A percentile compares a stretch with the other conserved stretches of the same genome.
phyloP scores from a whole-genome alignment of 257 asterid species.

The Plectranthus barbatus region DNA sequence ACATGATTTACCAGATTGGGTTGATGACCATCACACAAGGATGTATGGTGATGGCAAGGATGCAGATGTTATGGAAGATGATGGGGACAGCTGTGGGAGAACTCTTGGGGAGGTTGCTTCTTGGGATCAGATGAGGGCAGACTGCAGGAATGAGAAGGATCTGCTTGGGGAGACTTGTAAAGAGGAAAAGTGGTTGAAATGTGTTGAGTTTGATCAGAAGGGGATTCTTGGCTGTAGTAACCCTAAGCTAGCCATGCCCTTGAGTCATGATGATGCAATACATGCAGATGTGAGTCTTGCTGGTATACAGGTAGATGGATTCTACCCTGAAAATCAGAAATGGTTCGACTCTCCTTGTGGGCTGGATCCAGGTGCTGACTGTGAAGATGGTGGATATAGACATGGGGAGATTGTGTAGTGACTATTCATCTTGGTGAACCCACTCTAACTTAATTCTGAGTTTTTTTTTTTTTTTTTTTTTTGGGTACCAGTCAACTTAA shows the following conservation, averaged over 20 bases:
- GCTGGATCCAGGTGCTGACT: constrained; percentile 66
- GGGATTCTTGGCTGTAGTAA: constrained; percentile 49
- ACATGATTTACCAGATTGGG: constrained; percentile 95
- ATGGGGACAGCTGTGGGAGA: constrained; percentile 92
- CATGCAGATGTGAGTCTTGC: constrained; percentile 76
- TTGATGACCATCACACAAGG: constrained; percentile 68
- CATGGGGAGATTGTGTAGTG: constrained; percentile 72
- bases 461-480: constrained; percentile 24
- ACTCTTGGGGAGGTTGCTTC: constrained; percentile 97
- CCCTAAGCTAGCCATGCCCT: constrained; percentile 32
- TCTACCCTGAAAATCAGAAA: constrained; percentile 84
- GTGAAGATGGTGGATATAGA: constrained; percentile 70
- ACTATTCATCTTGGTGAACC: constrained; percentile 45
- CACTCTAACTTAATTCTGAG: constrained; percentile 41
- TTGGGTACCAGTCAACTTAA: constrained; percentile 13
- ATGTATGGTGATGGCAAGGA: constrained; percentile 72
- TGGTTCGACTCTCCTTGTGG: constrained; percentile 96
- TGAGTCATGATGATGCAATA: constrained; percentile 48
- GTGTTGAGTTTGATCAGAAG: constrained; percentile 72
- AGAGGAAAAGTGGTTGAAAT: constrained; percentile 79
- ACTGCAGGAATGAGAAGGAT: constrained; percentile 57
- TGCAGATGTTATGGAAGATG: constrained; percentile 81
- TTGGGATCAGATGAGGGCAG: constrained; percentile 81
- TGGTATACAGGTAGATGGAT: constrained; percentile 71
- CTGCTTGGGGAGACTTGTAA: constrained; percentile 68